Conservation (phyloP, 176 grass and related monocot genomes). For the Tuctoria greenei region DNA sequence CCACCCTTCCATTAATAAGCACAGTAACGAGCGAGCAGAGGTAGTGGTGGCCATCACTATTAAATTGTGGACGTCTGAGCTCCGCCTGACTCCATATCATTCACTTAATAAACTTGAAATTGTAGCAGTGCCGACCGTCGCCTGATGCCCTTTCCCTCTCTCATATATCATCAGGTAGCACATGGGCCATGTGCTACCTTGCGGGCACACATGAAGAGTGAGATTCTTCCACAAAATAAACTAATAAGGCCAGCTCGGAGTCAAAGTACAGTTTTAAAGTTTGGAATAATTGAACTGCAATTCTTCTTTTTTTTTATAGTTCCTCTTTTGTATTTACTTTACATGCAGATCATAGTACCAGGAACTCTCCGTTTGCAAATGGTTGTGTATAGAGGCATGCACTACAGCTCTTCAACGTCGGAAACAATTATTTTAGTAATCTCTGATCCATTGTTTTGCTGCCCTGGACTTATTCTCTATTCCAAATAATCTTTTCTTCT, state of each 20-base stretch:
- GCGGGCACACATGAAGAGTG: not conserved
- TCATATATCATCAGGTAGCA: no score
- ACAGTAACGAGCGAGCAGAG: not conserved
- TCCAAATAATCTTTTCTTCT: not conserved
- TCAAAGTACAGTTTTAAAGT: not conserved
- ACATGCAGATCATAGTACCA: not conserved
- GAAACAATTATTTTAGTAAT: no score
- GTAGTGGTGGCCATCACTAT: slow-evolving; percentile 1
- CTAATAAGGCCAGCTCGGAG: not conserved
- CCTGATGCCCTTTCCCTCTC: no score
- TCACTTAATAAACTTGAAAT: no score
- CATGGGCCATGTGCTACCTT: not conserved
- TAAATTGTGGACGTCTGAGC: not conserved
- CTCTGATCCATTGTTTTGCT: not conserved
- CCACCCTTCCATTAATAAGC: not conserved
- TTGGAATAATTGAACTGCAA: not conserved
- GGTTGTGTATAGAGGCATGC: not conserved
- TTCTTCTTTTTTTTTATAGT: not conserved
- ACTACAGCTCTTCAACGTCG: not conserved
- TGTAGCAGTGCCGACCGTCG: no score
- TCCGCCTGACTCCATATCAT: not conserved
- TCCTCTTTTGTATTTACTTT: not conserved
- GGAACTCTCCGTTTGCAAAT: not conserved
- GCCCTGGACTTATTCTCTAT: not conserved
- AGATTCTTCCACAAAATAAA: slow-evolving; percentile 33